A percentile compares a stretch with the other conserved stretches of the same genome.
Evolutionary conservation across 2,329 filamentous ascomycete species (phyloP).

Genomic region (Alternaria novae-zelandiae): DNA sequence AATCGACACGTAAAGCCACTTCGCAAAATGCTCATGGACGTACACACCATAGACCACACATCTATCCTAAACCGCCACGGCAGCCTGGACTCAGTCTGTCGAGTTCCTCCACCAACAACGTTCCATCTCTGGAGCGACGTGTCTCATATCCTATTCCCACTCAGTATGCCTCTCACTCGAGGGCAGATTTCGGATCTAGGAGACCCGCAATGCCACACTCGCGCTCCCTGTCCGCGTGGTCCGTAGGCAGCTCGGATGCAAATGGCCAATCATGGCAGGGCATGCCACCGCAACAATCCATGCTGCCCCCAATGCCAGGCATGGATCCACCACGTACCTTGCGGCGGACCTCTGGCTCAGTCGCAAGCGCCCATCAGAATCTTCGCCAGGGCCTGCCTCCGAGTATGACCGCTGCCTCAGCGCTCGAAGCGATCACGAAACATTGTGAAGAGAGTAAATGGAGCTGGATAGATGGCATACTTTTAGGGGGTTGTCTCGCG

Average conservation of each 20-base stretch:
- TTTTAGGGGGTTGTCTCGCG: slow-evolving; percentile 87
- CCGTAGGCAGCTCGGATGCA: slow-evolving; percentile 22
- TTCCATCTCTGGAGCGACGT: slow-evolving; percentile 47
- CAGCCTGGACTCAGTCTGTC: slow-evolving; percentile 61
- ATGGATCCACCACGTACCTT: slow-evolving; percentile 40
- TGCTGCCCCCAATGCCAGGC: slow-evolving; percentile 26
- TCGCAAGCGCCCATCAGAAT: slow-evolving; percentile 35
- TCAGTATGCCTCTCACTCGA: slow-evolving; percentile 24
- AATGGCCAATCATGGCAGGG: slow-evolving; percentile 37
- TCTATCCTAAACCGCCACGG: slow-evolving; percentile 67
- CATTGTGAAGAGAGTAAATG: slow-evolving; percentile 50
- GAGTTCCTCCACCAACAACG: slow-evolving; percentile 27
- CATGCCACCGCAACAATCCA: slow-evolving; percentile 23
- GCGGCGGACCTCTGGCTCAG: slow-evolving; percentile 44
- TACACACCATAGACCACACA: slow-evolving; percentile 59
- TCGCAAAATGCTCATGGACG: slow-evolving; percentile 51
- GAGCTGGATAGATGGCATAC: slow-evolving; percentile 87
- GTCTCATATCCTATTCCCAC: slow-evolving; percentile 35
- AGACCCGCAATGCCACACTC: slow-evolving; percentile 32
- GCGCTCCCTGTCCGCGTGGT: slow-evolving; percentile 41
- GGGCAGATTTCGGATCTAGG: slow-evolving; percentile 25
- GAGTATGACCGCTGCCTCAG: slow-evolving; percentile 46
- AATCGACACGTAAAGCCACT: slow-evolving; percentile 52
- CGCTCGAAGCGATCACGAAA: slow-evolving; percentile 45
- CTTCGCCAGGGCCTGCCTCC: slow-evolving; percentile 38